Conservation (phyloP, 192 early-diverging fungal species). For the Lunasporangiospora selenospora region DNA sequence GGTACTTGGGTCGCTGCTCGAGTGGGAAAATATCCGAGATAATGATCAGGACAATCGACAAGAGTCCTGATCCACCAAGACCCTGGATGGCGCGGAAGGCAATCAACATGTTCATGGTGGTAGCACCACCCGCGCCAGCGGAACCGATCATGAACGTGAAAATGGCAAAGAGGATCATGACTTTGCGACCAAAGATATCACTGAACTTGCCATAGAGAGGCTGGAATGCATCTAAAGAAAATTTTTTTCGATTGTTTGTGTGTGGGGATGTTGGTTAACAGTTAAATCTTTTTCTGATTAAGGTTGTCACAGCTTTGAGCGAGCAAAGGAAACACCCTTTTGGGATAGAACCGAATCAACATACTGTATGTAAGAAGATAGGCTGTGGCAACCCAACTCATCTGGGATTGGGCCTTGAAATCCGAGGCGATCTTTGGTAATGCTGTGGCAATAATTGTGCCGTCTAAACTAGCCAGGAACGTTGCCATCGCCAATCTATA, state of each 20-base stretch:
- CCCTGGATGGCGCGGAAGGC: slow-evolving; percentile 81
- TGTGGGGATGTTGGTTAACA: too few species aligned
- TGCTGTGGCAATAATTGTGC: slow-evolving; percentile 68
- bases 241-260: too few species aligned
- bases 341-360: neutral
- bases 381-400: slow-evolving; percentile 82
- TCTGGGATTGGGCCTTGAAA: slow-evolving; percentile 63
- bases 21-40: slow-evolving; percentile 86
- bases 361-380: slow-evolving; percentile 65
- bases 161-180: slow-evolving; percentile 78
- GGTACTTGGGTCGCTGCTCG: slow-evolving; percentile 89
- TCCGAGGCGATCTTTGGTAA: slow-evolving; percentile 65
- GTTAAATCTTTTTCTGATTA: too few species aligned
- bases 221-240: slow-evolving; percentile 60
- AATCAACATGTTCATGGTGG: slow-evolving; percentile 70
- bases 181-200: slow-evolving; percentile 91
- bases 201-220: slow-evolving; percentile 79
- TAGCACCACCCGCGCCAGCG: slow-evolving; percentile 80
- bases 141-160: slow-evolving; percentile 83
- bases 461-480: slow-evolving; percentile 67
- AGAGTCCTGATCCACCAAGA: slow-evolving; percentile 82
- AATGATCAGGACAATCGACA: slow-evolving; percentile 79
- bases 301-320: too few species aligned
- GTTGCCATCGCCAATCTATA: slow-evolving; percentile 55
- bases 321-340: too few species aligned